These are phyloP conservation scores for Ogataea trehaloabstinens DNA, from an alignment of 805 yeast species.

Conservation along the genomic window DNA sequence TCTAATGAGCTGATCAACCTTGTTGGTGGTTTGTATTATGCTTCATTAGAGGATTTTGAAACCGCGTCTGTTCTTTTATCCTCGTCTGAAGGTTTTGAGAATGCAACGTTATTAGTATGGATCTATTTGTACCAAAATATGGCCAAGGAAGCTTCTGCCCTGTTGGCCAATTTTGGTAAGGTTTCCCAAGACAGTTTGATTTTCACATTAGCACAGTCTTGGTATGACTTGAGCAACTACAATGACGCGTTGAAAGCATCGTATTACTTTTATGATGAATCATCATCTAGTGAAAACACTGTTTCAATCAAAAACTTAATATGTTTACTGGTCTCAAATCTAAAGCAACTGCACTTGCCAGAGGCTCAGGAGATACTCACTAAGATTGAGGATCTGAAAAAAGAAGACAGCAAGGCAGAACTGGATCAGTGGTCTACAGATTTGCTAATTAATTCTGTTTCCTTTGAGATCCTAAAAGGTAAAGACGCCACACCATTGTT, in stretches of 20 bases:
- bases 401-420: slow-evolving; percentile 4
- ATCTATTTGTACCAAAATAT: slow-evolving; percentile 40
- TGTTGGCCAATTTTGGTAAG: slow-evolving; percentile 41
- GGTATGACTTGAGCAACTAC: slow-evolving; percentile 44
- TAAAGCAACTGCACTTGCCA: slow-evolving; percentile 75
- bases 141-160: slow-evolving; percentile 44
- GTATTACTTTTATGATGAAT: slow-evolving; percentile 77
- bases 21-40: slow-evolving; percentile 17
- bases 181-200: slow-evolving; percentile 72
- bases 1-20: slow-evolving; percentile 14
- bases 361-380: slow-evolving; percentile 72
- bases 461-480: slow-evolving; percentile 58
- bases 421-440: slow-evolving; percentile 35
- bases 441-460: slow-evolving; percentile 62
- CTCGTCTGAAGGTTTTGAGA: slow-evolving; percentile 38
- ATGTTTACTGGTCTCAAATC: slow-evolving; percentile 69
- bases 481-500: slow-evolving; percentile 23
- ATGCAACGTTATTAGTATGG: slow-evolving; percentile 37
- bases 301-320: slow-evolving; percentile 46
- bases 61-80: slow-evolving; percentile 38
- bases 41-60: slow-evolving; percentile 38
- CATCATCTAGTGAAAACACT: slow-evolving; percentile 54
- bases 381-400: slow-evolving; percentile 32
- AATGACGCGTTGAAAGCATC: slow-evolving; percentile 44
- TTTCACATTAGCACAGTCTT: slow-evolving; percentile 76